Conservation (phyloP, 805 yeast species). For the Starmerella vaccinii region DNA sequence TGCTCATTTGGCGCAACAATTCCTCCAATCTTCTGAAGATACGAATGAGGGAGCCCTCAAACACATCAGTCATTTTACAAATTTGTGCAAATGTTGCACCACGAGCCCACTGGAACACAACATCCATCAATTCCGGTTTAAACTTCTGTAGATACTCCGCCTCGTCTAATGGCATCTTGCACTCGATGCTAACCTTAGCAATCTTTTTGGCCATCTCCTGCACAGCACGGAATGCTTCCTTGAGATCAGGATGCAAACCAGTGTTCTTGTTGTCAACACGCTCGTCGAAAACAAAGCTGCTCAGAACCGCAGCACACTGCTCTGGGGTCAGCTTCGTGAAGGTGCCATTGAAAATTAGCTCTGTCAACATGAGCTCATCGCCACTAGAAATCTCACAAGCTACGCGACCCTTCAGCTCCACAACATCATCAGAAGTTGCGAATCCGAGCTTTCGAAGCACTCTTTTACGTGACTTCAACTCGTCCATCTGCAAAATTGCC, state of each 20-base stretch:
- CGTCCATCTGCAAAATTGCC: slow-evolving; percentile 88
- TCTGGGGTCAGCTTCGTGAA: slow-evolving; percentile 80
- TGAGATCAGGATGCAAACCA: slow-evolving; percentile 72
- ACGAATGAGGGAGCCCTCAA: slow-evolving; percentile 91
- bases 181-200: slow-evolving; percentile 81
- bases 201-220: slow-evolving; percentile 85
- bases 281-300: slow-evolving; percentile 96
- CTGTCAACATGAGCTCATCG: slow-evolving; percentile 89
- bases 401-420: slow-evolving; percentile 92
- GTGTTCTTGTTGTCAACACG: slow-evolving; percentile 71
- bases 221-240: slow-evolving; percentile 83
- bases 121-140: slow-evolving; percentile 92
- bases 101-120: slow-evolving; percentile 90
- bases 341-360: slow-evolving; percentile 87
- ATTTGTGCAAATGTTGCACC: slow-evolving; percentile 95
- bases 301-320: slow-evolving; percentile 82
- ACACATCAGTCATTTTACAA: slow-evolving; percentile 97
- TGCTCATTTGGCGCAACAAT: slow-evolving; percentile 75
- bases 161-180: slow-evolving; percentile 80
- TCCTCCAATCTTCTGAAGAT: slow-evolving; percentile 93
- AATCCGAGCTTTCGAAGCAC: slow-evolving; percentile 88
- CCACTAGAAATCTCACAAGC: slow-evolving; percentile 60
- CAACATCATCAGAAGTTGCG: slow-evolving; percentile 75
- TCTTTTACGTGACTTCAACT: slow-evolving; percentile 81
- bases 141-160: slow-evolving; percentile 87